Evolutionary conservation across 192 early-diverging fungal species (phyloP).

Genomic region (Linnemannia hyalina): DNA sequence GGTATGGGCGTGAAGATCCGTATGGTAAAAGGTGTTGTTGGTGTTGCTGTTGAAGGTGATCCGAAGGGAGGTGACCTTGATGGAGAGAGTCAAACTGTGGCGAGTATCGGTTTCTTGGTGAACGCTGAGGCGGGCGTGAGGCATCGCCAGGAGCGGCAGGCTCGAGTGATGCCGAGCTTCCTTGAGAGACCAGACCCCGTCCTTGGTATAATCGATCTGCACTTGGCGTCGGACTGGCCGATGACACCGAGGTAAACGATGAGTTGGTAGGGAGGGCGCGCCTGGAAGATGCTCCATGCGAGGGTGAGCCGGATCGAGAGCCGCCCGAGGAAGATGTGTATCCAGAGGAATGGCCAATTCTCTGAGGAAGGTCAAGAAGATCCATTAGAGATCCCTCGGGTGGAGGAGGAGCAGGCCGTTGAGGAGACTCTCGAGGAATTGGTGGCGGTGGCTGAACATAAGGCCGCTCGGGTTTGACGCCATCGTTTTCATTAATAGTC

Average conservation of each 20-base stretch:
- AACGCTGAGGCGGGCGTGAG: not conserved
- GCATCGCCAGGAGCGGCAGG: not conserved
- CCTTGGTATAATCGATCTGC: constrained; percentile 52
- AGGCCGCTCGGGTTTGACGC: not conserved
- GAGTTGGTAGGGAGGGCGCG: constrained; percentile 38
- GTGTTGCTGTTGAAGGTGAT: not conserved
- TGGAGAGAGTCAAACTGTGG: constrained; percentile 4
- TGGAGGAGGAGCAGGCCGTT: constrained; percentile 36
- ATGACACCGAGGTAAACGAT: constrained; percentile 44
- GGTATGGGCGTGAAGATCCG: not conserved
- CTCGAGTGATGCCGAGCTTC: constrained; percentile 35
- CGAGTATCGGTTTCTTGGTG: constrained; percentile 4
- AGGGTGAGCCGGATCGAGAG: constrained; percentile 41
- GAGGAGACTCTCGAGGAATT: constrained; percentile 19
- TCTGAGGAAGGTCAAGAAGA: constrained; percentile 34
- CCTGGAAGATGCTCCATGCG: constrained; percentile 16
- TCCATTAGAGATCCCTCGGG: constrained; percentile 48
- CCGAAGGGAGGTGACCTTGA: not conserved
- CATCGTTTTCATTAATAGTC: constrained; percentile 9
- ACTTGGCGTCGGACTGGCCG: constrained; percentile 15
- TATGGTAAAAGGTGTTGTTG: not conserved
- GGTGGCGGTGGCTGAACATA: constrained; percentile 34
- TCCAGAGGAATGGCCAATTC: constrained; percentile 17
- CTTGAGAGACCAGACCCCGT: constrained; percentile 14
- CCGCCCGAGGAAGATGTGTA: constrained; percentile 29